A percentile compares a stretch with the other conserved stretches of the same genome.
phyloP scores from a whole-genome alignment of 139 green algal genomes.

The Coelastrella sp. region DNA sequence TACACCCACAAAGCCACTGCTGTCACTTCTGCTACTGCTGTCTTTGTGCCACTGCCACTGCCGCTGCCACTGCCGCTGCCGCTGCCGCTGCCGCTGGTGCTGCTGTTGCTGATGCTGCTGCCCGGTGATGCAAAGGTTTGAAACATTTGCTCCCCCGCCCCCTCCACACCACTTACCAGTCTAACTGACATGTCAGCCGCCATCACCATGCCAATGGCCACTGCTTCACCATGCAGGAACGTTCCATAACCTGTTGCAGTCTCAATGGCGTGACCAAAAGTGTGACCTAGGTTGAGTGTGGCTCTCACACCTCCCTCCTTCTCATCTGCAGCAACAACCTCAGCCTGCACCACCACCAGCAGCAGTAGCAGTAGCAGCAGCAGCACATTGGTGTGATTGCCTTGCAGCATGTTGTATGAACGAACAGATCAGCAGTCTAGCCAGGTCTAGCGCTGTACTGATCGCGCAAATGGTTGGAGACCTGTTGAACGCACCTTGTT shows the following conservation, averaged over 20 bases:
- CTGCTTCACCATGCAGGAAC: slow-evolving; percentile 90
- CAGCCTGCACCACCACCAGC: slow-evolving; percentile 54
- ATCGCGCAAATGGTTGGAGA: background rate
- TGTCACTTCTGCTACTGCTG: background rate
- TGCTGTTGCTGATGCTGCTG: background rate
- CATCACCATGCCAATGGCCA: slow-evolving; percentile 95
- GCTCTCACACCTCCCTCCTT: slow-evolving; percentile 95
- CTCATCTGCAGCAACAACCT: slow-evolving; percentile 95
- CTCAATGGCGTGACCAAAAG: slow-evolving; percentile 99
- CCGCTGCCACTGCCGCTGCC: too few relatives aligned
- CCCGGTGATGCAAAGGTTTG: background rate
- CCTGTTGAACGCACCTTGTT: slow-evolving; percentile 85
- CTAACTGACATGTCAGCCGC: slow-evolving; percentile 92
- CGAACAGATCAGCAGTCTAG: background rate
- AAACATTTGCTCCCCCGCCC: background rate
- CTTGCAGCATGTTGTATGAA: background rate
- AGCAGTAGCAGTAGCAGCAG: background rate
- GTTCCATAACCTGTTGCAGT: slow-evolving; percentile 74
- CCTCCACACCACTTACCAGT: slow-evolving; percentile 61
- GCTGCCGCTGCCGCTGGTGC: too few relatives aligned
- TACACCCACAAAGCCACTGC: too few relatives aligned
- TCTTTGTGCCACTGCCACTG: too few relatives aligned
- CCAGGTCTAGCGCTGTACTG: background rate
- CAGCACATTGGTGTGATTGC: background rate
- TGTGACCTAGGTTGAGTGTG: slow-evolving; percentile 99